Conservation (phyloP, 495 filamentous ascomycete genomes). For the Lindgomyces ingoldianus region DNA sequence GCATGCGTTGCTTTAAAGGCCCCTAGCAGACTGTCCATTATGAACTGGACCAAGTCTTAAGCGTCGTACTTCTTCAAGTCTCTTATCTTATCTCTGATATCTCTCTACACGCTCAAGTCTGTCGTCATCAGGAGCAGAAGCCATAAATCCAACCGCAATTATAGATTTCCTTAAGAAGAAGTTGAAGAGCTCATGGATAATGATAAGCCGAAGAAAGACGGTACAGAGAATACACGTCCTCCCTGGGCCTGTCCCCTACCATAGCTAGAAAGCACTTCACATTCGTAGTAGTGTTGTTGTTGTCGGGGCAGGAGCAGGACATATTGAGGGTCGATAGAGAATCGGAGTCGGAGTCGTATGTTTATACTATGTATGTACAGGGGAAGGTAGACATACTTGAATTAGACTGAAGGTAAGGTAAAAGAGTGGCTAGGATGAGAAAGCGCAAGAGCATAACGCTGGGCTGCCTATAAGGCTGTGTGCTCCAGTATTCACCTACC, state of each 20-base stretch:
- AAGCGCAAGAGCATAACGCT: background rate
- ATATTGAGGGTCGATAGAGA: background rate
- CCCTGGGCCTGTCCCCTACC: background rate
- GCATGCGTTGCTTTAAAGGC: background rate
- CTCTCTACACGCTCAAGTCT: background rate
- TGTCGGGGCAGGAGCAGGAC: background rate
- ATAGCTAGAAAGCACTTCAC: background rate
- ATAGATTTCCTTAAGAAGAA: conserved; percentile 36
- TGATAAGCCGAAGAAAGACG: conserved; percentile 15
- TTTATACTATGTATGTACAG: background rate
- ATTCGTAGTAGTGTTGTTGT: background rate
- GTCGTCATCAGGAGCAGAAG: background rate
- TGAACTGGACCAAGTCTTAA: background rate
- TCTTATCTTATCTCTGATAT: background rate
- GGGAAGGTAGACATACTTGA: background rate
- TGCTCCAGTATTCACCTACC: no score
- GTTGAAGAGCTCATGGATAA: conserved; percentile 29
- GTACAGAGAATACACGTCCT: conserved; percentile 5
- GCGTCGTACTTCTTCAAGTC: background rate
- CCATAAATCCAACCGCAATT: background rate
- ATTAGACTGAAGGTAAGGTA: background rate
- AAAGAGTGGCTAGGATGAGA: background rate
- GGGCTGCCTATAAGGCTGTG: background rate
- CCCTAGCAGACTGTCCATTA: background rate
- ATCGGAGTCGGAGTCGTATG: background rate